A percentile compares a stretch with the other conserved stretches of the same genome.
phyloP scores from a whole-genome alignment of 371 early-diverging fungal genomes.

The Rhizopus sp. region DNA sequence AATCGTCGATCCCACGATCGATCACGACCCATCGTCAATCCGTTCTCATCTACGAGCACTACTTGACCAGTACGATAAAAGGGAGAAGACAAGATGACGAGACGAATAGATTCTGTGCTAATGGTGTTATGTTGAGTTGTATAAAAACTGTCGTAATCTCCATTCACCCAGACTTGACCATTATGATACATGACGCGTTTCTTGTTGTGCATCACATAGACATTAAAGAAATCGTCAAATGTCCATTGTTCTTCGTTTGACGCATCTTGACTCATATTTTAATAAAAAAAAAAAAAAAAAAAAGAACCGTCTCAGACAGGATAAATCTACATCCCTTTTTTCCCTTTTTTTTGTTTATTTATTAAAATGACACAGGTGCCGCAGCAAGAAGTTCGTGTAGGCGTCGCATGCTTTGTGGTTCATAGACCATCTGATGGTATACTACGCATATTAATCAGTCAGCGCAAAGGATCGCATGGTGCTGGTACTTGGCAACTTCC shows the following conservation, averaged over 20 bases:
- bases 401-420: constrained; percentile 52
- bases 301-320: too few species aligned
- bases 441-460: constrained; percentile 49
- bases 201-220: constrained; percentile 19
- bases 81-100: constrained; percentile 39
- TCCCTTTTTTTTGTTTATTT: not conserved
- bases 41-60: constrained; percentile 40
- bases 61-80: constrained; percentile 24
- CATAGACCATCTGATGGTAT: constrained; percentile 24
- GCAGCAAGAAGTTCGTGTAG: constrained; percentile 44
- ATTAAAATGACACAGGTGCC: not conserved
- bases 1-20: constrained; percentile 37
- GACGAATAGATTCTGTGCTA: constrained; percentile 25
- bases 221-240: constrained; percentile 10
- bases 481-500: constrained; percentile 64
- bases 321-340: too few species aligned
- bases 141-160: constrained; percentile 26
- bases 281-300: too few species aligned
- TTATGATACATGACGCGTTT: constrained; percentile 22
- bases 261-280: not conserved
- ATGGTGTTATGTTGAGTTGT: constrained; percentile 19
- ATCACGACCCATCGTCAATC: constrained; percentile 45
- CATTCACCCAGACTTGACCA: constrained; percentile 16
- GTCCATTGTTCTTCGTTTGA: constrained; percentile 8
- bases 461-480: constrained; percentile 66